These are phyloP conservation scores for Bryopsis sp. DNA, from an alignment of 139 green algal genomes.

Conservation along the genomic window DNA sequence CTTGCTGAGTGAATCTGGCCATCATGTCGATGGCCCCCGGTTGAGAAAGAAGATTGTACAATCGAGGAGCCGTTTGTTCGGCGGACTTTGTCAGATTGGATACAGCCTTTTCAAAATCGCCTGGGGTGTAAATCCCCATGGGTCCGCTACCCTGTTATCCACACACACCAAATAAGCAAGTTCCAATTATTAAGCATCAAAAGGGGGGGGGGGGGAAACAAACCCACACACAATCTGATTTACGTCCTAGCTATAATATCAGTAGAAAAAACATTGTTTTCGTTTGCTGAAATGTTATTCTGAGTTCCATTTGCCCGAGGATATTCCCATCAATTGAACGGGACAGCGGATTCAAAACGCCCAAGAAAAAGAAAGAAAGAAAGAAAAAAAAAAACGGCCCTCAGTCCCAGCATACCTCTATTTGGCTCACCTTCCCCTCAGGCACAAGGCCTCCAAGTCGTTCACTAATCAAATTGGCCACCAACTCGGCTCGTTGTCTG, in stretches of 20 bases:
- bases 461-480: slow-evolving; percentile 21
- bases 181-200: not conserved
- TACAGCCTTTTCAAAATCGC: slow-evolving; percentile 27
- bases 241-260: too few species aligned
- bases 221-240: too few species aligned
- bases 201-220: not conserved
- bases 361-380: not conserved
- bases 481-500: slow-evolving; percentile 32
- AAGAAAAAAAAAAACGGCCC: not conserved
- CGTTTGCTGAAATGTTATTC: too few species aligned
- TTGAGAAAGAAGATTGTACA: slow-evolving; percentile 34
- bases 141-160: slow-evolving; percentile 31
- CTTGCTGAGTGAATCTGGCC: slow-evolving; percentile 37
- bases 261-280: too few species aligned
- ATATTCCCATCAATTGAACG: not conserved
- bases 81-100: slow-evolving; percentile 21
- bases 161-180: not conserved
- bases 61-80: slow-evolving; percentile 24
- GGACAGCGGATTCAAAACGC: not conserved
- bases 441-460: slow-evolving; percentile 7
- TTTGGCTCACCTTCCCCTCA: slow-evolving; percentile 13
- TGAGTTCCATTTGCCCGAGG: too few species aligned
- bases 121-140: slow-evolving; percentile 33
- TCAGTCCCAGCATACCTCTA: slow-evolving; percentile 10
- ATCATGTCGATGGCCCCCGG: slow-evolving; percentile 53